phyloP scores from a whole-genome alignment of 176 grass and related monocot species.

The Ensete ventricosum region DNA sequence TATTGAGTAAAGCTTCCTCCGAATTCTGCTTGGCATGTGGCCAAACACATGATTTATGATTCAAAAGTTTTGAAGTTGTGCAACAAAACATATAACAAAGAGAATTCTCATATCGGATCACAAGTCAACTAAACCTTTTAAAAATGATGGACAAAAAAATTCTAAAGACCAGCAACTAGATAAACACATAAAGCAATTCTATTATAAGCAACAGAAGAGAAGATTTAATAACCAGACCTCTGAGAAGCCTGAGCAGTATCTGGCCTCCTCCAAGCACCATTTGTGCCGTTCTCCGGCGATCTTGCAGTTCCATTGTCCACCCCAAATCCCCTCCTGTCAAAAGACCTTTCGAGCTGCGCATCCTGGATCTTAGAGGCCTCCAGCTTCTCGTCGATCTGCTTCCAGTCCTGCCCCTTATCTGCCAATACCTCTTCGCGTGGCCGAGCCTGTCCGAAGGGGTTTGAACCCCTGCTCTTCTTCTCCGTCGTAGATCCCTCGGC shows the following conservation, averaged over 20 bases:
- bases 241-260: slow-evolving; percentile 17
- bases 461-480: background rate
- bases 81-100: background rate
- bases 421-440: background rate
- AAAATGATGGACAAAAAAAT: background rate
- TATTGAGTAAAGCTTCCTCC: background rate
- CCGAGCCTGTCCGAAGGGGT: background rate
- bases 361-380: slow-evolving; percentile 37
- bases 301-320: slow-evolving; percentile 16
- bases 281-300: slow-evolving; percentile 19
- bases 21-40: background rate
- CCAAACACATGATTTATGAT: background rate
- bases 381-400: slow-evolving; percentile 21
- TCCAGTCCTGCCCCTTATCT: background rate
- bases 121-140: background rate
- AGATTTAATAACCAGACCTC: background rate
- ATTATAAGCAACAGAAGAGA: background rate
- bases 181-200: background rate
- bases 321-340: slow-evolving; percentile 33
- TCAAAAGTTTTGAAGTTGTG: background rate
- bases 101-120: background rate
- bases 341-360: slow-evolving; percentile 21
- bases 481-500: background rate
- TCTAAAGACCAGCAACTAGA: background rate
- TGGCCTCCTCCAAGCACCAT: slow-evolving; percentile 39